Conservation (phyloP, 1,284 basidiomycete genomes). For the Anthracocystis walkeri region DNA sequence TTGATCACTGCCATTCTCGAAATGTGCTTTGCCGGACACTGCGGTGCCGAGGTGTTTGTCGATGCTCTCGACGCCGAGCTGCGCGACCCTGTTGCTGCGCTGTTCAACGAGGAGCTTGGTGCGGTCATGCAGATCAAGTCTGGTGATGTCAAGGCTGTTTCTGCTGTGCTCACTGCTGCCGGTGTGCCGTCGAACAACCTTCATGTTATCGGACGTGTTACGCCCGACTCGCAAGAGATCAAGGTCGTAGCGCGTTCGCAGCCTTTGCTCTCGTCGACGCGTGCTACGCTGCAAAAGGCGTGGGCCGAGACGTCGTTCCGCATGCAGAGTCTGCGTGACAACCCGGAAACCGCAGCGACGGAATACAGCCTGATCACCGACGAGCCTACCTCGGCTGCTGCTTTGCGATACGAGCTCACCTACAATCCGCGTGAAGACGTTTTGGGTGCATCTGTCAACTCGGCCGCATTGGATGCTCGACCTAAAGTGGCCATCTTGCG, state of each 20-base stretch:
- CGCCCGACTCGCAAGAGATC: constrained; percentile 74
- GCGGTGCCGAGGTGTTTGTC: constrained; percentile 80
- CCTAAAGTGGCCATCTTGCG: constrained; percentile 95
- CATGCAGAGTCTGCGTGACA: constrained; percentile 91
- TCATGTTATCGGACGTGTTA: constrained; percentile 78
- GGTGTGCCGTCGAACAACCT: constrained; percentile 82
- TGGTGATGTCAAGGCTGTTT: constrained; percentile 75
- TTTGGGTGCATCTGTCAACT: constrained; percentile 25
- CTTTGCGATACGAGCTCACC: constrained; percentile 70
- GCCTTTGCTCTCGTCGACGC: constrained; percentile 66
- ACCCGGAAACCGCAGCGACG: constrained; percentile 80
- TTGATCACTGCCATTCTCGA: constrained; percentile 91
- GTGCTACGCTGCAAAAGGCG: constrained; percentile 80
- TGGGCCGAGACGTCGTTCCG: constrained; percentile 95
- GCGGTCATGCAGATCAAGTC: constrained; percentile 87
- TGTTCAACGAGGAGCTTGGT: constrained; percentile 98
- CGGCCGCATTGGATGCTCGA: constrained; percentile 70
- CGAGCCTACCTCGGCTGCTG: constrained; percentile 55
- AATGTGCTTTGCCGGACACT: constrained; percentile 93
- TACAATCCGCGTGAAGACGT: constrained; percentile 62
- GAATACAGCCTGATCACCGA: constrained; percentile 82
- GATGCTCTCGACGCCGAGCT: constrained; percentile 72
- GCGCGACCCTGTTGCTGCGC: constrained; percentile 73
- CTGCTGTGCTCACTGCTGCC: constrained; percentile 75
- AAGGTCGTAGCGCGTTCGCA: constrained; percentile 69